Conservation (phyloP, 2,329 filamentous ascomycete species). For the Leptographium procerum region DNA sequence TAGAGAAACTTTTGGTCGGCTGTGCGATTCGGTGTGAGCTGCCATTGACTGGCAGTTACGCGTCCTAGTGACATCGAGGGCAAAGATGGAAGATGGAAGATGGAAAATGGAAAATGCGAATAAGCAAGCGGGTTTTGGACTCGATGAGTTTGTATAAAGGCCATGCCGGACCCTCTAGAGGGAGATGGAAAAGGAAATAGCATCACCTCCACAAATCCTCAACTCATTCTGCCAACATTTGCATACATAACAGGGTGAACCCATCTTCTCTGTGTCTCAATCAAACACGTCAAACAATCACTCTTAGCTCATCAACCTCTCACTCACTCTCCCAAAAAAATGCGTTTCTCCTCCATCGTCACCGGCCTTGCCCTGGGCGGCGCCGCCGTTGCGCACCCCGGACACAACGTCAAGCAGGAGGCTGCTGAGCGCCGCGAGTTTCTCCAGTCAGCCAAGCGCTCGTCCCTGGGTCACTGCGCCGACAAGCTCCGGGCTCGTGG, state of each 20-base stretch:
- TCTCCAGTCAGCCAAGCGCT: conserved; percentile 21
- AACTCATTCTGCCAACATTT: neutral
- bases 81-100: too few relatives aligned
- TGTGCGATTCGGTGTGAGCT: neutral
- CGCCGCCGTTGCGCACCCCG: conserved; percentile 24
- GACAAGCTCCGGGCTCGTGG: conserved; percentile 27
- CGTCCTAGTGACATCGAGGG: neutral
- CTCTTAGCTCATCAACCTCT: neutral
- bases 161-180: neutral
- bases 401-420: conserved; percentile 28
- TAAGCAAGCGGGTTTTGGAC: neutral
- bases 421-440: conserved; percentile 27
- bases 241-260: too few relatives aligned
- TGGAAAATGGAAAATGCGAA: neutral
- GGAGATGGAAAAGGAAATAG: neutral
- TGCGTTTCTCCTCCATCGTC: conserved; percentile 14
- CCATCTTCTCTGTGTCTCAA: too few relatives aligned
- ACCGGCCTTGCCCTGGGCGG: conserved; percentile 13
- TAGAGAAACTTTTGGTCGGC: neutral
- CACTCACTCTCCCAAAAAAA: too few relatives aligned
- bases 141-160: neutral
- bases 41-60: neutral
- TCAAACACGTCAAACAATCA: neutral
- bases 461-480: conserved; percentile 25
- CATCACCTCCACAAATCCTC: neutral